Evolutionary conservation across 805 yeast genomes (phyloP), one percentile per base, ranked within the genome.

Genomic region (Kregervanrija delftensis): DNA sequence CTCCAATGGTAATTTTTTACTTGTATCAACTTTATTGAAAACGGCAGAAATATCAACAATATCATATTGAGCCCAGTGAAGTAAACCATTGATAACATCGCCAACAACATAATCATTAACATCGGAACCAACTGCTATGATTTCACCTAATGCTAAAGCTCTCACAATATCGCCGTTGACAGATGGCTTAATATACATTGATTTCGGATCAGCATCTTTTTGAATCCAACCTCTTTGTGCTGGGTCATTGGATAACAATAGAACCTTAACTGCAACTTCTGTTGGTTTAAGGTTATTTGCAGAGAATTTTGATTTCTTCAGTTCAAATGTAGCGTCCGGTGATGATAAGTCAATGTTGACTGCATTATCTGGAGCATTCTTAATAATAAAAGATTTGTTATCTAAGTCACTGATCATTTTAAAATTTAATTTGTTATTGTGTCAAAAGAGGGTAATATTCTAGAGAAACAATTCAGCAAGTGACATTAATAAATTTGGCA

Each of bases 211-310:
- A 28, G 50, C 52, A 43, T 55, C 61, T 45, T 66, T 67, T 38
- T 63, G 62, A 48, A 77, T 77, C 79, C 83, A 76, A 40, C 69
- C 68, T 58, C 80, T 76, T 54, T 77, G 81, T 13, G 83, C 76
- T 11, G 85, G 84, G 55, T 79, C 84, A 51, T 79, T 74, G 17
- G 83, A 76, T 9, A 78, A 49, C 47, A 68, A 72, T 37, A 71
- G 50, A 2, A 66, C 56, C 56, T 77, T 72, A n/a, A 76, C 60
- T 11, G 73, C 56, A 11, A 78, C 43, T 40, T 76, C 37, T 17
- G 30, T 16, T 28, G 51, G 47, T 9, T 40, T 34, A 28, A 51
- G 40, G 8, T 33, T 33, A 10, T 16, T 38, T 3, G 37, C n/a
- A 11, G 43, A 39, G 32, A 51, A 30, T 13, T 42, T 31, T n/a